Percentiles rank a stretch among this genome's conserved stretches.
Conservation (phyloP, 768 basidiomycete genomes). For the Tricholomella constricta region DNA sequence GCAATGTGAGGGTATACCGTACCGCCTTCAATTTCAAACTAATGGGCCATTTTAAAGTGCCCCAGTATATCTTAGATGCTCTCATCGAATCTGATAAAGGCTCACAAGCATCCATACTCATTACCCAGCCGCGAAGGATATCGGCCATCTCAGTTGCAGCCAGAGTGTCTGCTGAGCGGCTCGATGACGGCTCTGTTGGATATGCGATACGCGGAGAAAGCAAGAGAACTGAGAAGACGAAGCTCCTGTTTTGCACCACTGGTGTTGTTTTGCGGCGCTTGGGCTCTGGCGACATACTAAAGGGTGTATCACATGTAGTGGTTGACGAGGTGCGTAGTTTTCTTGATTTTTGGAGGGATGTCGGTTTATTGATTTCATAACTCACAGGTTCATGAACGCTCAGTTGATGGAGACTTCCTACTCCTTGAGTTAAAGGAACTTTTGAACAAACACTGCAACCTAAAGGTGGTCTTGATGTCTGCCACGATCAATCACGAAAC, state of each 20-base stretch:
- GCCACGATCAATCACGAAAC: constrained; percentile 91
- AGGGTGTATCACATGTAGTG: constrained; percentile 78
- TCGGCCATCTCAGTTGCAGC: constrained; percentile 88
- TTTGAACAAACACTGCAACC: constrained; percentile 55
- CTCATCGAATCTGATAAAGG: constrained; percentile 65
- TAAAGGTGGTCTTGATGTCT: constrained; percentile 90
- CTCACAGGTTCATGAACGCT: constrained; percentile 86
- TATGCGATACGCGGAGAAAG: constrained; percentile 90
- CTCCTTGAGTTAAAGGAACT: constrained; percentile 83
- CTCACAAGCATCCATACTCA: constrained; percentile 69
- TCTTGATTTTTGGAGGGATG: not conserved
- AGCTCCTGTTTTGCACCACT: constrained; percentile 89
- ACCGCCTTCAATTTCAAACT: not conserved
- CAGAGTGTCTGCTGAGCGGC: constrained; percentile 81
- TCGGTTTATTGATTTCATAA: not conserved
- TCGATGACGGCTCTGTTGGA: constrained; percentile 77
- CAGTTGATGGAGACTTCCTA: constrained; percentile 88
- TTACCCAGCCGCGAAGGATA: constrained; percentile 89
- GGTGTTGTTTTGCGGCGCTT: constrained; percentile 87
- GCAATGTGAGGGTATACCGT: constrained; percentile 51
- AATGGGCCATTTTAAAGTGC: constrained; percentile 47
- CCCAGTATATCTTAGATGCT: constrained; percentile 88
- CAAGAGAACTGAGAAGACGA: constrained; percentile 64
- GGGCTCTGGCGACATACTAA: constrained; percentile 69
- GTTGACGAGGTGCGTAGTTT: constrained; percentile 76